Evolutionary conservation across 2,329 filamentous ascomycete species (phyloP).

Genomic region (Fusarium oxysporum): DNA sequence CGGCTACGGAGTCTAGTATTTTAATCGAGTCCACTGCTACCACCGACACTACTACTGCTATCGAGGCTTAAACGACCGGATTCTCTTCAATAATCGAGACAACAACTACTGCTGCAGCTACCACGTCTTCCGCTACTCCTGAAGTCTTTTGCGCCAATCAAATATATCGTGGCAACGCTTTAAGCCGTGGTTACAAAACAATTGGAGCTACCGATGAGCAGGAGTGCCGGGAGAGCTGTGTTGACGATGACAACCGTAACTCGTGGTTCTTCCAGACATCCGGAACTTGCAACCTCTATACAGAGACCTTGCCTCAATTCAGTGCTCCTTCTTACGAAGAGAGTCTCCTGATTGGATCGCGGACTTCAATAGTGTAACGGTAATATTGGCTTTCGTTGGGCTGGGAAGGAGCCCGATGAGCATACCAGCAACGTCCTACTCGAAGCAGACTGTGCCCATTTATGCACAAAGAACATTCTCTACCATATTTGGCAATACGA

Average conservation of each 20-base stretch:
- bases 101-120: background rate
- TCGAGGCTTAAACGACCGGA: background rate
- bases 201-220: background rate
- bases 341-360: background rate
- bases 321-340: background rate
- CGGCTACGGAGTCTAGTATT: background rate
- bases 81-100: background rate
- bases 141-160: background rate
- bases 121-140: background rate
- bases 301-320: background rate
- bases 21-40: background rate
- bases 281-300: background rate
- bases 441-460: background rate
- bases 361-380: background rate
- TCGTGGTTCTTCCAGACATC: background rate
- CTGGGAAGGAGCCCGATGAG: background rate
- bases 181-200: background rate
- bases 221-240: background rate
- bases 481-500: background rate
- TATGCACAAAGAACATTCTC: background rate
- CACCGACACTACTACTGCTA: background rate
- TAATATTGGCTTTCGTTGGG: background rate
- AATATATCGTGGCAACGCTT: background rate
- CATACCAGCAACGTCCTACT: background rate
- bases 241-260: background rate